A percentile compares a stretch with the other conserved stretches of the same genome.
Evolutionary conservation across 305 asterid species (phyloP).

Genomic region (Lippia alba): DNA sequence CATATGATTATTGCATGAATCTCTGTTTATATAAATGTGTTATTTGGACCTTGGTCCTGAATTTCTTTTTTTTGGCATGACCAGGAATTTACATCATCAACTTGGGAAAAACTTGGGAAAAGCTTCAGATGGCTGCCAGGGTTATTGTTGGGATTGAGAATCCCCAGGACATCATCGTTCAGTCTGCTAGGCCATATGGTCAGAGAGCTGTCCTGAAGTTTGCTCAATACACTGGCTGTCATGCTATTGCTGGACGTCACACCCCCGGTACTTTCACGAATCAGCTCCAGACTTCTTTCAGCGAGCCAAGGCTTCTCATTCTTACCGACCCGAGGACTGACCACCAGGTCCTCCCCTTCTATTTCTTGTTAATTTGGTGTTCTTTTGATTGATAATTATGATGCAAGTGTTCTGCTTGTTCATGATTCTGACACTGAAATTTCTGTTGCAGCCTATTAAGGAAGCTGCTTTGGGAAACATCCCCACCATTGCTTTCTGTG

Average conservation of each 20-base stretch:
- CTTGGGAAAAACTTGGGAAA: constrained; percentile 60
- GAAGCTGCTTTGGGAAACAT: constrained; percentile 56
- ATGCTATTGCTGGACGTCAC: constrained; percentile 66
- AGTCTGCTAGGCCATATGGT: constrained; percentile 66
- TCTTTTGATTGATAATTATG: neutral
- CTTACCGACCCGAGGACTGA: constrained; percentile 66
- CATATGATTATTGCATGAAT: too few relatives aligned
- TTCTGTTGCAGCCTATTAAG: constrained; percentile 51
- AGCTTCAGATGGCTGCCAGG: constrained; percentile 61
- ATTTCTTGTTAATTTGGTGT: neutral
- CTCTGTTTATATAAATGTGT: neutral
- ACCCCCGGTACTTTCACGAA: constrained; percentile 66
- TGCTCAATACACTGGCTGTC: constrained; percentile 57
- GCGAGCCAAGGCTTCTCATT: constrained; percentile 61
- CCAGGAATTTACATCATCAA: constrained; percentile 52
- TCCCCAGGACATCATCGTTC: constrained; percentile 66
- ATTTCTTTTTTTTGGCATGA: neutral
- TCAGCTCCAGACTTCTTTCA: constrained; percentile 59
- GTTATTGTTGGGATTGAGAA: constrained; percentile 60
- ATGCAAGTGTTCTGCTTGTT: neutral
- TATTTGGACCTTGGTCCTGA: neutral
- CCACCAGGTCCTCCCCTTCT: constrained; percentile 43
- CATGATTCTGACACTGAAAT: neutral
- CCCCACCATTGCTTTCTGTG: constrained; percentile 64
- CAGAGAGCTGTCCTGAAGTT: constrained; percentile 69